A percentile compares a stretch with the other conserved stretches of the same genome.
Evolutionary conservation across 208 protist species (phyloP).

Genomic region (Vickermania spadyakhi): DNA sequence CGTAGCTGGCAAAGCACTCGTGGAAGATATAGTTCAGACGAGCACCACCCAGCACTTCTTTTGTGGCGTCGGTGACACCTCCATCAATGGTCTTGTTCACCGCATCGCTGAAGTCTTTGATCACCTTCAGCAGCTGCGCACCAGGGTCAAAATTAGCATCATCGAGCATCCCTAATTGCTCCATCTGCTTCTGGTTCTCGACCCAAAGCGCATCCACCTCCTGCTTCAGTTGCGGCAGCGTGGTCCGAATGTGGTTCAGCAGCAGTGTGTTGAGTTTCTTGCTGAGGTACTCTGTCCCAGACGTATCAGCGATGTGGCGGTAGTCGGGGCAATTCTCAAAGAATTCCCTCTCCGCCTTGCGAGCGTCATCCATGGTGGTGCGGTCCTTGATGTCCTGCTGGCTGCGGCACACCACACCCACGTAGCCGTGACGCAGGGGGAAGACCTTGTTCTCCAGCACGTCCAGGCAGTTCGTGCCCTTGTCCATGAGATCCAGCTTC

Average conservation of each 20-base stretch:
- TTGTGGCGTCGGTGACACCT: slow-evolving; percentile 75
- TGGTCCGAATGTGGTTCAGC: slow-evolving; percentile 93
- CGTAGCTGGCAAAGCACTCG: slow-evolving; percentile 87
- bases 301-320: slow-evolving; percentile 60
- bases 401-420: slow-evolving; percentile 97
- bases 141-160: slow-evolving; percentile 74
- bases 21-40: slow-evolving; percentile 96
- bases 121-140: slow-evolving; percentile 73
- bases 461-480: slow-evolving; percentile 96
- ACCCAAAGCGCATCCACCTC: slow-evolving; percentile 85
- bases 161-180: slow-evolving; percentile 84
- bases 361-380: slow-evolving; percentile 81
- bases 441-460: slow-evolving; percentile 92
- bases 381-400: slow-evolving; percentile 96
- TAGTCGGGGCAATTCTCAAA: slow-evolving; percentile 93
- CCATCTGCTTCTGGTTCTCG: slow-evolving; percentile 80
- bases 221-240: slow-evolving; percentile 91
- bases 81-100: slow-evolving; percentile 94
- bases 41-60: slow-evolving; percentile 94
- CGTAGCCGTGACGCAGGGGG: slow-evolving; percentile 94
- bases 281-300: slow-evolving; percentile 87
- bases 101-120: slow-evolving; percentile 84
- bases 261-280: slow-evolving; percentile 90
- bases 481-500: slow-evolving; percentile 99
- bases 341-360: slow-evolving; percentile 87